Conservation (phyloP, 441 rosid species). For the Syzygium syzygioides region DNA sequence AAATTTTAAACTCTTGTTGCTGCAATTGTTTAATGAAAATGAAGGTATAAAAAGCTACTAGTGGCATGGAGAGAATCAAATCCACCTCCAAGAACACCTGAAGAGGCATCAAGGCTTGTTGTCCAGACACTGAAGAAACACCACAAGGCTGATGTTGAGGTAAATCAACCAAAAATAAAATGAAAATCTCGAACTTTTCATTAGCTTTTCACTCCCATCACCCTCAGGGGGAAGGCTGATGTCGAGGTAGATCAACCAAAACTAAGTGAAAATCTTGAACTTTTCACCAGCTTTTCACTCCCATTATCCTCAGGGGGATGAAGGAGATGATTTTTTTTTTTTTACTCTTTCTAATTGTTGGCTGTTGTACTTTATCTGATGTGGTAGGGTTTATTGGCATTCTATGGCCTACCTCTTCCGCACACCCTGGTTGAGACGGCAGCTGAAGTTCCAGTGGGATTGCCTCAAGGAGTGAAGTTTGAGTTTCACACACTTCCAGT, state of each 20-base stretch:
- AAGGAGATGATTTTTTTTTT: background rate
- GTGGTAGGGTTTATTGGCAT: conserved; percentile 61
- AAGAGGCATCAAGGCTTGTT: conserved; percentile 65
- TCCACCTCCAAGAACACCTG: conserved; percentile 71
- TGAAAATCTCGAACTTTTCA: background rate
- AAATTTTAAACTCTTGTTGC: background rate
- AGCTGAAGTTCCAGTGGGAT: conserved; percentile 31
- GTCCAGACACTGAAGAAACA: conserved; percentile 45
- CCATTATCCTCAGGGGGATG: background rate
- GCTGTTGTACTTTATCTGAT: background rate
- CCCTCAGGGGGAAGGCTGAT: conserved; percentile 33
- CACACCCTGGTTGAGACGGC: conserved; percentile 32
- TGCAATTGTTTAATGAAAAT: background rate
- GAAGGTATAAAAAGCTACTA: conserved; percentile 68
- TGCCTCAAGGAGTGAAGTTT: conserved; percentile 53
- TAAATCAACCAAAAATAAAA: background rate
- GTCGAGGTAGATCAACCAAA: conserved; percentile 41
- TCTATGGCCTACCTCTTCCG: conserved; percentile 78
- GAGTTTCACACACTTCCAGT: conserved; percentile 74
- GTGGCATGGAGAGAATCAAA: conserved; percentile 78
- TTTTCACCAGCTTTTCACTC: background rate
- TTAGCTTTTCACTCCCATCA: background rate
- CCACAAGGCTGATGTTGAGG: conserved; percentile 68
- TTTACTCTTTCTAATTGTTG: background rate
- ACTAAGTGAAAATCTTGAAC: background rate